Conservation (phyloP, 306 rosid genomes). For the Vachellia pachyceras region DNA sequence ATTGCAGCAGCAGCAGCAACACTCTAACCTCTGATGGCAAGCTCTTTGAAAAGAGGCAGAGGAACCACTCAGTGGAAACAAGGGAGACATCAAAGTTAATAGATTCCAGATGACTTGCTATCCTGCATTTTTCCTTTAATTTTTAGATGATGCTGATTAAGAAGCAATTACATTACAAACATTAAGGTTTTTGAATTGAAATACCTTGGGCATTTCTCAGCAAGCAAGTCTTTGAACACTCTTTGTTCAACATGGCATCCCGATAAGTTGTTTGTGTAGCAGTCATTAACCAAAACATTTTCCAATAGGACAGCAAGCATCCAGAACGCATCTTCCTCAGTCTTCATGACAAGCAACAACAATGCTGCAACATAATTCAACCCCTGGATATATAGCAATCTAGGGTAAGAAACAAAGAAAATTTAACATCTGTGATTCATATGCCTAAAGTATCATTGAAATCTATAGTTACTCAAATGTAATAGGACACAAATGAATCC, state of each 20-base stretch:
- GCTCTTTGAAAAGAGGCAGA: conserved; percentile 94
- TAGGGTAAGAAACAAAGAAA: conserved; percentile 31
- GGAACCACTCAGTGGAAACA: conserved; percentile 98
- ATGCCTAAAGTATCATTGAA: background rate
- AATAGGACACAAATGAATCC: background rate
- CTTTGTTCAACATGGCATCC: conserved; percentile 99
- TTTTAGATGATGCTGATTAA: conserved; percentile 36
- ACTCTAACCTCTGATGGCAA: conserved; percentile 88
- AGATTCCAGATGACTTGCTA: conserved; percentile 83
- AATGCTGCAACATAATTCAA: conserved; percentile 96
- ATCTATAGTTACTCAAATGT: background rate
- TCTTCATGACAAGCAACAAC: conserved; percentile 95
- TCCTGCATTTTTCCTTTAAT: conserved; percentile 66
- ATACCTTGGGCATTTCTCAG: conserved; percentile 90
- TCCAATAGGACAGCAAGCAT: conserved; percentile 97
- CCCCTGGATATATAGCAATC: conserved; percentile 66
- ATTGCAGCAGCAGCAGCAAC: too few species aligned
- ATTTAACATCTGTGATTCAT: conserved; percentile 5
- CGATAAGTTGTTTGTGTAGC: conserved; percentile 92
- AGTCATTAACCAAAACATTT: conserved; percentile 89
- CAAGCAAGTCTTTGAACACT: conserved; percentile 88
- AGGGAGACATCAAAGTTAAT: conserved; percentile 95
- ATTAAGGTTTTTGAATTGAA: conserved; percentile 9
- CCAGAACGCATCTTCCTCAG: conserved; percentile 99
- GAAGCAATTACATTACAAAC: conserved; percentile 23